phyloP scores from a whole-genome alignment of 2,329 filamentous ascomycete species.

The Fusarium chaquense region DNA sequence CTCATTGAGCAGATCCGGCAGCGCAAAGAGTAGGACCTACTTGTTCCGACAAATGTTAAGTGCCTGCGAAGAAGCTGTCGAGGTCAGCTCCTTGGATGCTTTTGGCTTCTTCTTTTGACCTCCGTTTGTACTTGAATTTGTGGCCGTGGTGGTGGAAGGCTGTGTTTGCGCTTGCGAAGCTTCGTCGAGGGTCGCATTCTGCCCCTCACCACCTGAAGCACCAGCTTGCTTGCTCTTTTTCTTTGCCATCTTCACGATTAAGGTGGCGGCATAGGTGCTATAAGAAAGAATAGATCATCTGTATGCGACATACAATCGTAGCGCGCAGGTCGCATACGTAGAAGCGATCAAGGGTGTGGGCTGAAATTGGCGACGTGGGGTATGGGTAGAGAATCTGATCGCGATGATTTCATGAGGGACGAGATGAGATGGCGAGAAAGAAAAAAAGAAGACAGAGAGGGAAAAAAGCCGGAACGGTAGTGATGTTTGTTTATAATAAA shows the following conservation, averaged over 20 bases:
- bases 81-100: conserved; percentile 14
- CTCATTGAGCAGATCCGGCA: conserved; percentile 6
- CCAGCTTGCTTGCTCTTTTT: conserved; percentile 64
- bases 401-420: conserved; percentile 27
- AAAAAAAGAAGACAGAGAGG: neutral
- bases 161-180: conserved; percentile 26
- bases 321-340: conserved; percentile 14
- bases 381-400: conserved; percentile 26
- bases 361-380: conserved; percentile 36
- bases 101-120: conserved; percentile 31
- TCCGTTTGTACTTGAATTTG: conserved; percentile 17
- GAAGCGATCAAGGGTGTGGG: conserved; percentile 22
- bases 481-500: neutral
- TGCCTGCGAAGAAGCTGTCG: conserved; percentile 25
- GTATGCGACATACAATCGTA: neutral
- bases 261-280: conserved; percentile 12
- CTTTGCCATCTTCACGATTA: conserved; percentile 56
- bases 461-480: neutral
- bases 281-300: conserved; percentile 2
- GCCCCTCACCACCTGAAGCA: conserved; percentile 51
- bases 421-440: neutral
- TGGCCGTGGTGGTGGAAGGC: conserved; percentile 3
- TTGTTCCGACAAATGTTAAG: conserved; percentile 70
- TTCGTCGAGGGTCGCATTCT: conserved; percentile 24
- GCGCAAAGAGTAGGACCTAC: conserved; percentile 58